Base-by-base conservation (phyloP, 2,329 filamentous ascomycete species). In the Dactylellina sp. region DNA sequence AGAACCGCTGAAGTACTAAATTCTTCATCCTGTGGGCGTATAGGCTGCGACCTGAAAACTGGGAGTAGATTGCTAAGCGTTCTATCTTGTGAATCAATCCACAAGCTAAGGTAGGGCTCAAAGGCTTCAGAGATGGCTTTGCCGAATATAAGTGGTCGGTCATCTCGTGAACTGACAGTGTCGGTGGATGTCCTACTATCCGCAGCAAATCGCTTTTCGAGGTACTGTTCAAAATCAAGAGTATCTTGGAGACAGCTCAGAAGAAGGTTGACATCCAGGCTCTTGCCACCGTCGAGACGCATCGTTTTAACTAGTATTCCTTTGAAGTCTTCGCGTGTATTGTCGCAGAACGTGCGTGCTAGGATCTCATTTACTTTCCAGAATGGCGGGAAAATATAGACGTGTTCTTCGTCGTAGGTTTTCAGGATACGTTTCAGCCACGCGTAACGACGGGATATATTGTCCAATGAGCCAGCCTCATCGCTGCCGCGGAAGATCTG, bases 371-470 rank as follows among this genome's bases (percentile, higher is more conserved):
- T 91, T 44, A 97, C 93, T 71, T 89, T 89, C 95, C 95, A 99
- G 76, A 90, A 86, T 0, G 88, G 80, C 6, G 95, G 95, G 80
- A 99, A 99, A 61, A 99, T 91, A 50, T 85, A 84, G 7, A 91
- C 89, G 82, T 98, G 94, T 79, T 98, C 94, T 49, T 96, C 91
- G 79, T 99, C 95, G 81, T 97, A 96, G 0, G 91, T 92, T 84
- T 97, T 97, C 81, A 98, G 86, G 87, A 94, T 96, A 75, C 96
- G 88, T 81, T 91, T 92, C 82, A 98, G 97, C 95, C 95, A 99
- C 4, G 93, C 91, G 81, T 98, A 99, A 76, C 95, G 85, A 75
- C 95, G 87, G 3, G 93, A 92, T 74, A 99, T 99, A 79, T 99
- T 99, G 84, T 99, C 95, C 80, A 99, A 82, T 74, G 90, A 97